These are phyloP conservation scores for Actinomortierella ambigua DNA, from an alignment of 371 early-diverging fungal species.

Conservation along the genomic window DNA sequence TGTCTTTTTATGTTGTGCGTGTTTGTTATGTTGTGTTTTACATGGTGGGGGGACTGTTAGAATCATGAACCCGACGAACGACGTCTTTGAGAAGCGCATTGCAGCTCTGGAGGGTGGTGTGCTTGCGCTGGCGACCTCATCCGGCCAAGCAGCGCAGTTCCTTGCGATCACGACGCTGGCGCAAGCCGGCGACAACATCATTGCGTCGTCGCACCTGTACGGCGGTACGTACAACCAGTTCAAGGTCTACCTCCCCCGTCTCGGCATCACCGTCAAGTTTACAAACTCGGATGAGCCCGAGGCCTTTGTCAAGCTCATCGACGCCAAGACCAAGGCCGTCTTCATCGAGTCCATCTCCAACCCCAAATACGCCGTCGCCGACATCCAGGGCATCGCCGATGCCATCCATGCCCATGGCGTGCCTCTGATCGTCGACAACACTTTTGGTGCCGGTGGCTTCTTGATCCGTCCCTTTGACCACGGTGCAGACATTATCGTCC, in stretches of 20 bases:
- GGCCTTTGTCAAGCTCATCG: conserved; percentile 73
- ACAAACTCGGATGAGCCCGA: conserved; percentile 71
- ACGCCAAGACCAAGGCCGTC: conserved; percentile 85
- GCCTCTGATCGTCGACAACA: conserved; percentile 86
- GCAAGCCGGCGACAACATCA: conserved; percentile 83
- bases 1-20: background rate
- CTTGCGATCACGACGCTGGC: conserved; percentile 76
- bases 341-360: conserved; percentile 90
- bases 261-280: conserved; percentile 83
- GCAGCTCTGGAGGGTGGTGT: conserved; percentile 88
- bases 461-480: conserved; percentile 82
- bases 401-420: conserved; percentile 83
- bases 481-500: conserved; percentile 92
- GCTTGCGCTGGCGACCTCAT: conserved; percentile 60
- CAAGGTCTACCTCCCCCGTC: conserved; percentile 79
- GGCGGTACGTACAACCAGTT: conserved; percentile 92
- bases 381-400: conserved; percentile 78
- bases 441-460: conserved; percentile 93
- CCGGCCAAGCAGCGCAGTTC: conserved; percentile 88
- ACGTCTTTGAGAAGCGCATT: conserved; percentile 87
- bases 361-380: conserved; percentile 84
- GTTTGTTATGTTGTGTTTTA: background rate
- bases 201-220: conserved; percentile 77
- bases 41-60: conserved; percentile 41
- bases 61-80: conserved; percentile 85